Conservation (phyloP, 495 filamentous ascomycete species). For the Parmelia sp. region DNA sequence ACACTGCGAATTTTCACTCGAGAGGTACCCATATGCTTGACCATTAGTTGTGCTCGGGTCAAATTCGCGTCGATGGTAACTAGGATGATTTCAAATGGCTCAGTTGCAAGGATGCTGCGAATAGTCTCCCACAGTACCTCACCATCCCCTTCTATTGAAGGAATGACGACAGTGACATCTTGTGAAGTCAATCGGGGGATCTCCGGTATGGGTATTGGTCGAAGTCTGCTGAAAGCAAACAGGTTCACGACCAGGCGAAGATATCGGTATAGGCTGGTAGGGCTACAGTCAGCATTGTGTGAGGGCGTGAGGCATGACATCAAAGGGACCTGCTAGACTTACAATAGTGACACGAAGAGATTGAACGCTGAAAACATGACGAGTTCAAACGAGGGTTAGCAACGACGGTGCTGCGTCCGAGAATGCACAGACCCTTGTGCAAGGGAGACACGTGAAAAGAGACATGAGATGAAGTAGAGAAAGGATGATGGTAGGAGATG, state of each 20-base stretch:
- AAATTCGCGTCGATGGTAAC: conserved; percentile 61
- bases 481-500: conserved; percentile 15
- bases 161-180: conserved; percentile 71
- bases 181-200: conserved; percentile 57
- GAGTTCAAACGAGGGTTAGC: conserved; percentile 24
- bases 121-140: conserved; percentile 55
- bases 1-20: conserved; percentile 50
- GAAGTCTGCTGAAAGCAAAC: conserved; percentile 57
- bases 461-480: conserved; percentile 19
- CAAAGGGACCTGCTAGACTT: conserved; percentile 11
- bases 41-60: conserved; percentile 47
- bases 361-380: conserved; percentile 27
- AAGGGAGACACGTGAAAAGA: conserved; percentile 2
- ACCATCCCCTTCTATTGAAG: conserved; percentile 59
- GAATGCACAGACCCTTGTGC: conserved; percentile 14
- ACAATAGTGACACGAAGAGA: conserved; percentile 28
- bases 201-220: conserved; percentile 54
- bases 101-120: conserved; percentile 49
- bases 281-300: conserved; percentile 12
- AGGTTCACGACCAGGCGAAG: conserved; percentile 60
- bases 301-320: neutral
- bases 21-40: conserved; percentile 45
- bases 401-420: conserved; percentile 18
- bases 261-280: conserved; percentile 52
- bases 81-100: conserved; percentile 53